A percentile compares a stretch with the other conserved stretches of the same genome.
Evolutionary conservation across 805 yeast genomes (phyloP).

Genomic region (Myxozyma kluyveri): DNA sequence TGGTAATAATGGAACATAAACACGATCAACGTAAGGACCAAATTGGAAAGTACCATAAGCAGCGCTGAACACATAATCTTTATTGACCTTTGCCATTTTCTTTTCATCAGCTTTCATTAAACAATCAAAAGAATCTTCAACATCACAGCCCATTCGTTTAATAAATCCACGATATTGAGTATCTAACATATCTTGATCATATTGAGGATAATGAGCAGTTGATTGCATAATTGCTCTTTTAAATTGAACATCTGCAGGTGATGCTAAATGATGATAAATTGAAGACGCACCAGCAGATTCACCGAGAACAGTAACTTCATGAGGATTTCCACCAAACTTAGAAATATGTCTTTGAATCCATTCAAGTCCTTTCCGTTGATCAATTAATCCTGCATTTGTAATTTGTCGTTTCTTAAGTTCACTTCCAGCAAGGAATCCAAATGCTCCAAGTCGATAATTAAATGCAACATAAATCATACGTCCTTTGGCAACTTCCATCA

Average conservation of each 20-base stretch:
- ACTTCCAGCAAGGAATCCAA: slow-evolving; percentile 39
- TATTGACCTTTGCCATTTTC: slow-evolving; percentile 16
- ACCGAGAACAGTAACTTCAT: slow-evolving; percentile 41
- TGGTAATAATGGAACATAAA: slow-evolving; percentile 22
- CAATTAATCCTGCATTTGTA: slow-evolving; percentile 41
- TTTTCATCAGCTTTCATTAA: slow-evolving; percentile 8
- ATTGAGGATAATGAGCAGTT: slow-evolving; percentile 26
- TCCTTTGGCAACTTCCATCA: slow-evolving; percentile 18
- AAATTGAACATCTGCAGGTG: slow-evolving; percentile 30
- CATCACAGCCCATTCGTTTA: slow-evolving; percentile 15
- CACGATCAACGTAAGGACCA: slow-evolving; percentile 28
- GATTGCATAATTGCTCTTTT: slow-evolving; percentile 28
- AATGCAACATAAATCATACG: slow-evolving; percentile 25
- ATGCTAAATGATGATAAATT: slow-evolving; percentile 35
- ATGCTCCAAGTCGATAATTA: slow-evolving; percentile 36
- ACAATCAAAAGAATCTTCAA: slow-evolving; percentile 17
- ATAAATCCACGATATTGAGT: slow-evolving; percentile 15
- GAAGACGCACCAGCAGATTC: slow-evolving; percentile 44
- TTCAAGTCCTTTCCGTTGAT: slow-evolving; percentile 39
- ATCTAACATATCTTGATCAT: slow-evolving; percentile 15
- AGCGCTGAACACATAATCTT: slow-evolving; percentile 6
- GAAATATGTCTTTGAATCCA: slow-evolving; percentile 41
- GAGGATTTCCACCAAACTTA: slow-evolving; percentile 42
- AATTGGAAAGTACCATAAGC: slow-evolving; percentile 24
- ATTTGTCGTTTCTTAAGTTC: slow-evolving; percentile 32